Base-by-base conservation (phyloP, 345 rosid genomes). In the Boechera divaricarpa region DNA sequence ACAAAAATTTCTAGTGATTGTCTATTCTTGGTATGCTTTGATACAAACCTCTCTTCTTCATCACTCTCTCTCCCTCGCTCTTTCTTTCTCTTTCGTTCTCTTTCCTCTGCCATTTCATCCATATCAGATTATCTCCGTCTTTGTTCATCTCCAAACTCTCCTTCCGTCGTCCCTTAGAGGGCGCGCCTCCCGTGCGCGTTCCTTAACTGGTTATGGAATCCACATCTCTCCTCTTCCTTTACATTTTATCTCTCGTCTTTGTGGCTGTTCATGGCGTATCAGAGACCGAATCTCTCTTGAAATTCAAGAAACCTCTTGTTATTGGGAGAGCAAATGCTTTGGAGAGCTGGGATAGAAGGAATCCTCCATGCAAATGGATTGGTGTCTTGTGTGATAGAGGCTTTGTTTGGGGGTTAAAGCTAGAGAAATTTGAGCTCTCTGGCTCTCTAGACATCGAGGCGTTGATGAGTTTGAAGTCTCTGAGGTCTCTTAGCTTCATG, bases 401-500 rank as follows among this genome's bases (percentile, higher is more conserved):
- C 44, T 39, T 21, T 15, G 67, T 95, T 45, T 85, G 84, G 93
- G 94, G 98, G n/a, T 42, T 95, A 39, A 78, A 71, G 11, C 84
- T 95, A 55, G 96, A 92, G 81, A 76, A 83, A 4, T 77, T 79
- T 85, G 91, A 87, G 16, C 79, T 95, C 4, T 49, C 62, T 2
- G 97, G 98, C 5, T 70, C 66, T 39, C 31, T 91, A 26, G 85
- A 92, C 48, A 39, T 88, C 1, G 77, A 84, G 5, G 49, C 77
- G 24, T 75, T 95, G 3, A 66, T 4, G 31, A 64, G 55, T 7
- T 77, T 95, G 74, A 52, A 61, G 16, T 80, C 78, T 6, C 69
- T 95, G 33, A 85, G 87, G 81, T 81, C 86, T 21, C 48, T 95
- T 0, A 92, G 93, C 73, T 73, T 91, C 56, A 86, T 83, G 87